A percentile compares a stretch with the other conserved stretches of the same genome.
phyloP scores from a whole-genome alignment of 306 rosid species.

The Dicorynia guianensis region DNA sequence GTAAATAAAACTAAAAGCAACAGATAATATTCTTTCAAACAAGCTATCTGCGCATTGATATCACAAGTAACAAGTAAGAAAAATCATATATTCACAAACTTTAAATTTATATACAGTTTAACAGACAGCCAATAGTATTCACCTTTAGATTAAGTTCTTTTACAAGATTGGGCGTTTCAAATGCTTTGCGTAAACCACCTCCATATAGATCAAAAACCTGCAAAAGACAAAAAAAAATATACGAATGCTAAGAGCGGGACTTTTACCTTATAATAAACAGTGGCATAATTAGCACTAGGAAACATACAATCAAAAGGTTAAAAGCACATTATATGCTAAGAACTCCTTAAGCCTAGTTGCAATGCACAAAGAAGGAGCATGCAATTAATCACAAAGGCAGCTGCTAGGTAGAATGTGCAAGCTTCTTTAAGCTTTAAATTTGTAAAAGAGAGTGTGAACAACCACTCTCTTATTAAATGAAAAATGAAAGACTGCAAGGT shows the following conservation, averaged over 20 bases:
- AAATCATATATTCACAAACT: background rate
- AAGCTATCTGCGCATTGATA: background rate
- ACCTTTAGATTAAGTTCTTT: conserved; percentile 85
- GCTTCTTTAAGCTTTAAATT: conserved; percentile 1
- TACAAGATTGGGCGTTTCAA: conserved; percentile 70
- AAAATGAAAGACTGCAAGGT: background rate
- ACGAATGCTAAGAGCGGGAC: conserved; percentile 23
- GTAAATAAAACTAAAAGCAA: background rate
- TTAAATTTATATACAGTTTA: conserved; percentile 8
- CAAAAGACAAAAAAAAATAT: conserved; percentile 35
- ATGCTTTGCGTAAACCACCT: conserved; percentile 76
- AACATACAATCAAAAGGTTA: background rate
- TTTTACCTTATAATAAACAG: conserved; percentile 5
- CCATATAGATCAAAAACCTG: conserved; percentile 96
- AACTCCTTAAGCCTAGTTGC: background rate
- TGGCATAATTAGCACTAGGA: conserved; percentile 3
- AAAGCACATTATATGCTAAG: too few species aligned
- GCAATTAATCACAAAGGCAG: background rate
- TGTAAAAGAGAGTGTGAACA: background rate
- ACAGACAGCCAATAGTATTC: conserved; percentile 25
- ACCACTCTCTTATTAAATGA: background rate
- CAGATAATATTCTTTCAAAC: background rate
- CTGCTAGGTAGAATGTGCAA: background rate
- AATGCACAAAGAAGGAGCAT: background rate
- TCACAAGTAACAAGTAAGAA: conserved; percentile 13